Conservation (phyloP, 2,329 filamentous ascomycete species). For the Sphaerulina vaccinii region DNA sequence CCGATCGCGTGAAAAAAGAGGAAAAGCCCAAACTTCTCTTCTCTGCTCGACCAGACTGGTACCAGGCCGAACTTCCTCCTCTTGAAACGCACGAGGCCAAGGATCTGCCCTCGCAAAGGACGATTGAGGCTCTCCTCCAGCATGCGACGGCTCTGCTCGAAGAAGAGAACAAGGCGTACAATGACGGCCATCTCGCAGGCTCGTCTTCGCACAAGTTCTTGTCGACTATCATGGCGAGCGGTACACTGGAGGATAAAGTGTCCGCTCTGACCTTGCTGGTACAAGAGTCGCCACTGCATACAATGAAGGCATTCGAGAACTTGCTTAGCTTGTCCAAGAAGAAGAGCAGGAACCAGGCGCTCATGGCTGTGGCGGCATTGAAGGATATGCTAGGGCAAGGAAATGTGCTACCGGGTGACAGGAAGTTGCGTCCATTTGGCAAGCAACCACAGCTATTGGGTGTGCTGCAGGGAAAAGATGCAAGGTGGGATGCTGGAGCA, state of each 20-base stretch:
- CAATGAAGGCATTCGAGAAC: slow-evolving; percentile 82
- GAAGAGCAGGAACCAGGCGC: slow-evolving; percentile 86
- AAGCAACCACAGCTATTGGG: slow-evolving; percentile 74
- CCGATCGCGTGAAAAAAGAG: slow-evolving; percentile 23
- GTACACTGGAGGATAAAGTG: slow-evolving; percentile 94
- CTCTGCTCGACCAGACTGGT: slow-evolving; percentile 66
- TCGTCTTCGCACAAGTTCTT: slow-evolving; percentile 94
- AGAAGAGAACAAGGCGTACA: slow-evolving; percentile 73
- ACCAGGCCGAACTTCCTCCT: slow-evolving; percentile 57
- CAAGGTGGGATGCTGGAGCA: slow-evolving; percentile 67
- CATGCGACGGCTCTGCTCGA: slow-evolving; percentile 75
- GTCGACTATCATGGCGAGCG: slow-evolving; percentile 93
- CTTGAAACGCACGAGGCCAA: slow-evolving; percentile 49
- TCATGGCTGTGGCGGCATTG: slow-evolving; percentile 86
- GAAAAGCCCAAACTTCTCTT: slow-evolving; percentile 40
- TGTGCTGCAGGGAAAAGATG: slow-evolving; percentile 62
- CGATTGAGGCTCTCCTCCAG: slow-evolving; percentile 60
- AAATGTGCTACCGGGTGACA: slow-evolving; percentile 75
- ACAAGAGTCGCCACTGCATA: slow-evolving; percentile 95
- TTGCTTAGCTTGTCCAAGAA: slow-evolving; percentile 83
- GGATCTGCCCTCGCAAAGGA: slow-evolving; percentile 49
- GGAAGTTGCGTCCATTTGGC: slow-evolving; percentile 76
- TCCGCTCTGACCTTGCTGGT: slow-evolving; percentile 91
- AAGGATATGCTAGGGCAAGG: slow-evolving; percentile 94
- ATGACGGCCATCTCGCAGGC: slow-evolving; percentile 66